Percentiles rank a stretch among this genome's conserved stretches.
Conservation (phyloP, 441 rosid genomes). For the Euphorbia neoarborescens region DNA sequence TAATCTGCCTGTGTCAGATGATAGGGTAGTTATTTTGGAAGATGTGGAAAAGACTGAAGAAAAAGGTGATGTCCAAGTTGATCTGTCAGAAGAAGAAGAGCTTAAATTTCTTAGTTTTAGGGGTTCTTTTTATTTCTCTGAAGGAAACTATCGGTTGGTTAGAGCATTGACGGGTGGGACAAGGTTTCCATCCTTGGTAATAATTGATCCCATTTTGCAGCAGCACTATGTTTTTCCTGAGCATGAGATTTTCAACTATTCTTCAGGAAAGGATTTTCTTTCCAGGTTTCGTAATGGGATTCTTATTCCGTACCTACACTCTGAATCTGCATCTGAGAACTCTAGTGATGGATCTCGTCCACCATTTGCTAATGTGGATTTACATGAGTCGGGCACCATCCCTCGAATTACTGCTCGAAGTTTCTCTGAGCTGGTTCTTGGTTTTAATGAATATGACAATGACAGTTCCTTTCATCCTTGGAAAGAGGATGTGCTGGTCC, state of each 20-base stretch:
- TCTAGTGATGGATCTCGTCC: constrained; percentile 46
- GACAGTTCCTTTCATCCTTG: constrained; percentile 31
- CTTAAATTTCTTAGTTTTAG: constrained; percentile 34
- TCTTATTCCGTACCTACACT: constrained; percentile 55
- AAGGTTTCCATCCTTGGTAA: constrained; percentile 65
- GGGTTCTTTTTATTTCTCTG: constrained; percentile 68
- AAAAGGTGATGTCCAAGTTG: constrained; percentile 23
- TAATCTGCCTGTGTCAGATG: constrained; percentile 27
- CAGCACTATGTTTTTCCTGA: constrained; percentile 56
- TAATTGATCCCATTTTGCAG: constrained; percentile 58
- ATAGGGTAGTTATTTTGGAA: constrained; percentile 25
- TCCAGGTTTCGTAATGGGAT: constrained; percentile 51
- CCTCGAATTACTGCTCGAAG: constrained; percentile 55
- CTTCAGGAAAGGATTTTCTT: constrained; percentile 46
- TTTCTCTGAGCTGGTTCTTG: constrained; percentile 52
- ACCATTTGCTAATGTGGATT: constrained; percentile 73
- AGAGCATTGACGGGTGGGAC: constrained; percentile 60
- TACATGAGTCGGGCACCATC: constrained; percentile 70
- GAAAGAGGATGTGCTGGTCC: constrained; percentile 79
- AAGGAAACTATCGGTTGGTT: constrained; percentile 62
- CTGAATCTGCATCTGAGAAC: constrained; percentile 40
- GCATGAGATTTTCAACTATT: constrained; percentile 36
- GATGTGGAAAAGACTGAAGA: constrained; percentile 28
- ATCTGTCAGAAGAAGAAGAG: constrained; percentile 34
- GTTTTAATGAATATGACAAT: constrained; percentile 39